phyloP scores from a whole-genome alignment of 257 asterid genomes.

The Plantago major region DNA sequence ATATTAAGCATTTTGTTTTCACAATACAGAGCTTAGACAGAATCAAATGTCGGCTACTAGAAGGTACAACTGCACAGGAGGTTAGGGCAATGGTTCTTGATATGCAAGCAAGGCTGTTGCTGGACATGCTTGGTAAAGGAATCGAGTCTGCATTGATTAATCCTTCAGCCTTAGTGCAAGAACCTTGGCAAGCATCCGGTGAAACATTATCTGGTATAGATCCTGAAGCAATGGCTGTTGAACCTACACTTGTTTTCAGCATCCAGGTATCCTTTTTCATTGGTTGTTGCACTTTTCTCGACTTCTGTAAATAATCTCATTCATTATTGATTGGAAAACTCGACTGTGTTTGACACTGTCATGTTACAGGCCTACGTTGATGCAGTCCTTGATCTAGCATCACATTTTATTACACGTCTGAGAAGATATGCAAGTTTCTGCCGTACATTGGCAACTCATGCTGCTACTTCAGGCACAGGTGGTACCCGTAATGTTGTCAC shows the following conservation, averaged over 20 bases:
- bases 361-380: constrained; percentile 86
- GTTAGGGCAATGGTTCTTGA: constrained; percentile 99
- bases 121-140: constrained; percentile 99
- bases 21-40: constrained; percentile 88
- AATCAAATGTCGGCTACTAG: constrained; percentile 95
- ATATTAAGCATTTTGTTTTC: constrained; percentile 16
- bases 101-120: constrained; percentile 94
- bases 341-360: not conserved
- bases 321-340: not conserved
- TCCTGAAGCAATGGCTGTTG: constrained; percentile 92
- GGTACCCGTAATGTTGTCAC: constrained; percentile 89
- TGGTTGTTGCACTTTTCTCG: constrained; percentile 2
- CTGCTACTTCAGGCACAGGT: constrained; percentile 90
- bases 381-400: constrained; percentile 96
- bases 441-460: constrained; percentile 97
- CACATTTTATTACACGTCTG: constrained; percentile 94
- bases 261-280: constrained; percentile 60
- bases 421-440: constrained; percentile 99
- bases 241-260: constrained; percentile 74
- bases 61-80: constrained; percentile 97
- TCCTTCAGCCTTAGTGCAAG: constrained; percentile 90
- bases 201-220: constrained; percentile 71
- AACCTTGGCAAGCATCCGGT: constrained; percentile 96
- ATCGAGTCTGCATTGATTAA: constrained; percentile 89
- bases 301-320: not conserved